Evolutionary conservation across 208 protist species (phyloP).

Genomic region (Acanthamoeba sp.): DNA sequence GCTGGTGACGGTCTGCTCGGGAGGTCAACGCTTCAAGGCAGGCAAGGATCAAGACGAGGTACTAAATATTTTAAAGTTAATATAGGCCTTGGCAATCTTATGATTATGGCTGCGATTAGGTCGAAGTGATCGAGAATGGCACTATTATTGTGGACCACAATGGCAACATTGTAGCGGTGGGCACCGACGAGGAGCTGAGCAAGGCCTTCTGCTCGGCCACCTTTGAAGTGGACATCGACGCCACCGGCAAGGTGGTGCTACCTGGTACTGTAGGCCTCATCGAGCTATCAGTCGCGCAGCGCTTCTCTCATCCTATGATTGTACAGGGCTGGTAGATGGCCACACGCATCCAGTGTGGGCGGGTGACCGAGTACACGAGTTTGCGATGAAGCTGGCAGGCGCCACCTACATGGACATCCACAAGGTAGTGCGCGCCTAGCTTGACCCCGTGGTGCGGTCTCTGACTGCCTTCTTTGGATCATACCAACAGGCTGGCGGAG

Average conservation of each 20-base stretch:
- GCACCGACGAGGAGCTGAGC: conserved; percentile 68
- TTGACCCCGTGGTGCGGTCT: too few species aligned
- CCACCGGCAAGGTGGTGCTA: conserved; percentile 85
- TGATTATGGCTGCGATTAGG: not conserved
- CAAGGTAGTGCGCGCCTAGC: conserved; percentile 87
- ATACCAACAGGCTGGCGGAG: not conserved
- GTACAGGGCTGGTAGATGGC: conserved; percentile 90
- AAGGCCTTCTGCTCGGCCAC: conserved; percentile 68
- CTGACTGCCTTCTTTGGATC: too few species aligned
- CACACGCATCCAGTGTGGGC: conserved; percentile 93
- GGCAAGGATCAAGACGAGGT: conserved; percentile 83
- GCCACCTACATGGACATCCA: conserved; percentile 93
- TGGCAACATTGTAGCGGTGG: conserved; percentile 82
- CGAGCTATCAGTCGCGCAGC: too few species aligned
- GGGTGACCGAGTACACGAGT: conserved; percentile 91
- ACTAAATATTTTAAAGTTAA: not conserved
- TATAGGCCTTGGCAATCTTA: not conserved
- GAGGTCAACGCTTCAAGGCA: conserved; percentile 69
- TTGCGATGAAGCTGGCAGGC: conserved; percentile 91
- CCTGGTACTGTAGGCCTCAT: conserved; percentile 80
- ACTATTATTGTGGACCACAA: conserved; percentile 85
- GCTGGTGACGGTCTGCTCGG: conserved; percentile 79
- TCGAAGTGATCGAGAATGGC: conserved; percentile 84
- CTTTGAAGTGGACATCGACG: conserved; percentile 85
- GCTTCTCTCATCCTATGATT: not conserved